Evolutionary conservation across 352 stramenopile species (phyloP).

Genomic region (Phytophthora pistaciae): DNA sequence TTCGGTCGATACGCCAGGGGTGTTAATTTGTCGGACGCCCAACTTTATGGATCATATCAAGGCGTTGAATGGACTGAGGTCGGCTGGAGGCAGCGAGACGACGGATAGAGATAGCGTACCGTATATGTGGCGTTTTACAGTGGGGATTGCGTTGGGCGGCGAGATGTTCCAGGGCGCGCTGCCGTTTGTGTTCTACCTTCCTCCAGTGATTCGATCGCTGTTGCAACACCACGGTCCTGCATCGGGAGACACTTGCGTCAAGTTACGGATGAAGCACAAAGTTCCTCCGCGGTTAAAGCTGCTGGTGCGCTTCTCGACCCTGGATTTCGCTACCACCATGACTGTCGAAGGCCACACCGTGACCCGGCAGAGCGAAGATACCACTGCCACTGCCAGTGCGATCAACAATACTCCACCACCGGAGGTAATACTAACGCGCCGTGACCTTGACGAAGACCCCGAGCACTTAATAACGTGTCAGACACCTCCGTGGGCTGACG

Average conservation of each 20-base stretch:
- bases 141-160: slow-evolving; percentile 51
- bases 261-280: slow-evolving; percentile 79
- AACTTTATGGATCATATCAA: slow-evolving; percentile 72
- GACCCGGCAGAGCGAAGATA: neutral
- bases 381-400: neutral
- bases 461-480: slow-evolving; percentile 57
- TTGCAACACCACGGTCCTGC: slow-evolving; percentile 74
- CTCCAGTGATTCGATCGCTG: slow-evolving; percentile 66
- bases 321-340: slow-evolving; percentile 33
- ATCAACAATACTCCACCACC: neutral
- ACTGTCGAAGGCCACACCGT: slow-evolving; percentile 20
- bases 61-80: slow-evolving; percentile 21
- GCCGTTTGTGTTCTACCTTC: slow-evolving; percentile 63
- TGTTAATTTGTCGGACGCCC: slow-evolving; percentile 55
- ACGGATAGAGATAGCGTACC: slow-evolving; percentile 9
- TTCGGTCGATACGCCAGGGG: slow-evolving; percentile 16
- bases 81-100: slow-evolving; percentile 9
- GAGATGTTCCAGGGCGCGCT: slow-evolving; percentile 58
- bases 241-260: slow-evolving; percentile 63
- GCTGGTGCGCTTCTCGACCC: slow-evolving; percentile 61
- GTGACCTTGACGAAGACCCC: slow-evolving; percentile 29
- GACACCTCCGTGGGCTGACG: slow-evolving; percentile 54
- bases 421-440: neutral
- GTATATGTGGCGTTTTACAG: slow-evolving; percentile 43
- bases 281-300: slow-evolving; percentile 57